Evolutionary conservation across 805 yeast genomes (phyloP).

Genomic region (Hanseniaspora hatyaiensis): DNA sequence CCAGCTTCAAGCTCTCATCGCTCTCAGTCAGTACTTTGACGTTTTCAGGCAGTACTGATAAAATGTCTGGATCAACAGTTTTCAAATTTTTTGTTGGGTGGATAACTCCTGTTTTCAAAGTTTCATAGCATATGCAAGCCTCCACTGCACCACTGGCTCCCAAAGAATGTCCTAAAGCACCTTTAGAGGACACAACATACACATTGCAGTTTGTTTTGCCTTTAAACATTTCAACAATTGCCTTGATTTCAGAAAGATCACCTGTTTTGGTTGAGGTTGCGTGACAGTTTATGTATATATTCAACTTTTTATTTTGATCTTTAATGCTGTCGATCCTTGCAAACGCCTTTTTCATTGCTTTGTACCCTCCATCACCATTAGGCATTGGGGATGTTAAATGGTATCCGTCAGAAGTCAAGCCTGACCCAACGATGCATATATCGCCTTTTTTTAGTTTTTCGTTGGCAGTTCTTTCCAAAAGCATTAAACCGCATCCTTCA

Average conservation of each 20-base stretch:
- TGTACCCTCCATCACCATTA: conserved; percentile 70
- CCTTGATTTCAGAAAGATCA: conserved; percentile 74
- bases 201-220: conserved; percentile 26
- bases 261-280: conserved; percentile 90
- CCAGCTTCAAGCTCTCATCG: conserved; percentile 34
- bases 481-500: conserved; percentile 80
- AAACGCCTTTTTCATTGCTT: conserved; percentile 68
- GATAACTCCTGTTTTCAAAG: conserved; percentile 43
- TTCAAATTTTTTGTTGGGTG: conserved; percentile 78
- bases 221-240: conserved; percentile 46
- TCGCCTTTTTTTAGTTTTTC: background rate
- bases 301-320: too few relatives aligned
- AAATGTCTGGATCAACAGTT: conserved; percentile 27
- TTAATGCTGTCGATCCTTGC: too few relatives aligned
- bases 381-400: conserved; percentile 88
- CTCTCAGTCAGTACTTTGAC: conserved; percentile 35
- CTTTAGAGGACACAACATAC: conserved; percentile 71
- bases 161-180: conserved; percentile 82
- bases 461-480: conserved; percentile 47
- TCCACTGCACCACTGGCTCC: conserved; percentile 98
- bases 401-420: conserved; percentile 79
- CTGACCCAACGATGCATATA: conserved; percentile 77
- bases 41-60: conserved; percentile 25
- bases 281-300: conserved; percentile 63
- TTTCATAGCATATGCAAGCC: conserved; percentile 62